Base-by-base conservation (phyloP, 371 early-diverging fungal genomes). In the Apophysomyces sp. region DNA sequence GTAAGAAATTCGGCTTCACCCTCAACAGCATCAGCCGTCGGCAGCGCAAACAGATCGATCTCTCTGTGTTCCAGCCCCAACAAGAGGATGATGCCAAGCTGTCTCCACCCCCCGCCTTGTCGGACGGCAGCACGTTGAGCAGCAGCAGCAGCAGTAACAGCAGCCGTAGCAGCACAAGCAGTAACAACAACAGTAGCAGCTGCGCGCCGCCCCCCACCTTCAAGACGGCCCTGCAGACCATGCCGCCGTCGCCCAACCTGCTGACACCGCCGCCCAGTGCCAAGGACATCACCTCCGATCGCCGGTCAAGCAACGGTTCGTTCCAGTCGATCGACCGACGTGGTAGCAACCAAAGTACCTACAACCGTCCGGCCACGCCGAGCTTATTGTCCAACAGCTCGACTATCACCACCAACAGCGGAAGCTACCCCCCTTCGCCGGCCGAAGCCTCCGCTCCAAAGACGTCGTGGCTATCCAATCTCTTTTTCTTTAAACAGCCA, bases 401-500 rank as follows among this genome's bases (percentile, higher is more conserved):
- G 1, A 75, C 75, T 8, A 71, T 73, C 51, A 73, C 63, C 6
- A 60, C 68, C 1, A 55, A 72, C 8, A 53, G 58, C 6, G 37
- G 58, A 8, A 58, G 29, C 18, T 34, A 34, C 12, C 57, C 57
- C 36, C 34, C 37, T 16, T 58, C 58, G 8, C 58, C 58, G 6
- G 56, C 39, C 16, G 55, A 54, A 30, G 21, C 69, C 27, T 26
- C 66, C 12, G 34, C 61, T 11, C 65, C 67, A 39, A 74, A 69
- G 32, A 36, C 74, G 0, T 74, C 74, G 2, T 81, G 81, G 81
- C 63, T 81, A 0, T 67, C 68, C 13, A 67, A 77, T 15, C 68
- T 81, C 16, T 81, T 81, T 67, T 68, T 76, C 56, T 77, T 81
- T 36, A 81, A 81, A 56, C 77, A 81, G 21, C 81, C 81, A 15